These are phyloP conservation scores for Litsea cubeba DNA, from an alignment of 164 flowering plant species.

Conservation along the genomic window DNA sequence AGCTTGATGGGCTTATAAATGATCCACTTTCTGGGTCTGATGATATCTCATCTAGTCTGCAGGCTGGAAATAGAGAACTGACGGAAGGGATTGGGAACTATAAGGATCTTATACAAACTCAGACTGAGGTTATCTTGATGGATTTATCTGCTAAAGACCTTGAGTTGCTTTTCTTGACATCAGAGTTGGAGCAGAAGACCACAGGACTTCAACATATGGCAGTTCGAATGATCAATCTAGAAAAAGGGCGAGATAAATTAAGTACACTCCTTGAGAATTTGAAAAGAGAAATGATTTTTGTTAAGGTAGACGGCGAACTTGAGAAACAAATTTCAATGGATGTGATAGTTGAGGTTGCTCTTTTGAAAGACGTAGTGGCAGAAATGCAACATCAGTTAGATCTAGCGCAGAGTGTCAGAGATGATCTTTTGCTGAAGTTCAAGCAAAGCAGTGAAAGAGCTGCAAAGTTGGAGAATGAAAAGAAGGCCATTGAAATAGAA, in stretches of 20 bases:
- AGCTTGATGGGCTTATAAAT: conserved; percentile 1
- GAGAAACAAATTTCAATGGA: conserved; percentile 34
- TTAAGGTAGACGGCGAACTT: conserved; percentile 37
- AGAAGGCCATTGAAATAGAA: conserved; percentile 26
- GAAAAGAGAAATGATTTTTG: conserved; percentile 39
- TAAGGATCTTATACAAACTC: conserved; percentile 30
- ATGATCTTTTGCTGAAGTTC: conserved; percentile 26
- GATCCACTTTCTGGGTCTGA: conserved; percentile 1
- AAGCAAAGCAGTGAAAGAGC: conserved; percentile 20
- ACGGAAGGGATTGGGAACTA: conserved; percentile 3
- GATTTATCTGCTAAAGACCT: conserved; percentile 49
- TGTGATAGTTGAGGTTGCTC: conserved; percentile 28
- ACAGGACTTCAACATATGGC: conserved; percentile 26
- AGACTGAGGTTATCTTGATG: conserved; percentile 35
- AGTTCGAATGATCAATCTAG: conserved; percentile 25
- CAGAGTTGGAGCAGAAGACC: conserved; percentile 30
- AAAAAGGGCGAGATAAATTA: conserved; percentile 20
- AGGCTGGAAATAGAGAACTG: neutral
- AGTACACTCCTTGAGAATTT: conserved; percentile 32
- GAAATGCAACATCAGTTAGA: conserved; percentile 12
- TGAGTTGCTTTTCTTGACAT: conserved; percentile 46
- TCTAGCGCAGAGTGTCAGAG: conserved; percentile 8
- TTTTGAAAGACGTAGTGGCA: conserved; percentile 27
- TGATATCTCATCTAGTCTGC: neutral
- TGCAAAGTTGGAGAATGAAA: conserved; percentile 24